Conservation (phyloP, 208 protist species). For the Crithidia thermophila region DNA sequence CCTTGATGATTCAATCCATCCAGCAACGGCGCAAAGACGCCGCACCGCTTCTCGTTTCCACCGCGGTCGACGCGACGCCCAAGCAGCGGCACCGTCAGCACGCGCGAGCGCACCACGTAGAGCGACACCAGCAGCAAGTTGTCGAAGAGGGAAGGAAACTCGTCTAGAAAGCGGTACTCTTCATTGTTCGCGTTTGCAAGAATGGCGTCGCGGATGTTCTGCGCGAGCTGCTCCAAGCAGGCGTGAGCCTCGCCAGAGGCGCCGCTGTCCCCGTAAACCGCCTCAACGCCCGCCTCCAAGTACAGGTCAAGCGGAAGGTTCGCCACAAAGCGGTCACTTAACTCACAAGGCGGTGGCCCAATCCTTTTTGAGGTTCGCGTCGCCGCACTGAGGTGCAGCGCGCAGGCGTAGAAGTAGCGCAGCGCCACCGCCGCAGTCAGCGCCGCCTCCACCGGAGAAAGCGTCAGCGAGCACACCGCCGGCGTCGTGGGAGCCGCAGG, state of each 20-base stretch:
- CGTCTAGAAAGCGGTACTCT: conserved; percentile 71
- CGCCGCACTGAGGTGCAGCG: conserved; percentile 19
- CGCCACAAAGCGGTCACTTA: conserved; percentile 55
- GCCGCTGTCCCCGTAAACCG: conserved; percentile 36
- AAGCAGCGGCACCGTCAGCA: conserved; percentile 58
- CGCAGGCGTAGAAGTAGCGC: conserved; percentile 69
- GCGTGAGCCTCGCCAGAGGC: conserved; percentile 43
- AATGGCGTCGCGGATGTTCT: conserved; percentile 70
- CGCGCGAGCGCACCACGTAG: conserved; percentile 73
- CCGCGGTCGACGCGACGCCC: not conserved
- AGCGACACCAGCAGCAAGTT: conserved; percentile 53
- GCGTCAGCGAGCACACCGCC: conserved; percentile 40
- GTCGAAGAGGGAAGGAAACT: conserved; percentile 51
- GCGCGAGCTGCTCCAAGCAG: conserved; percentile 71
- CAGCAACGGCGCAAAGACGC: conserved; percentile 67
- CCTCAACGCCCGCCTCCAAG: conserved; percentile 62
- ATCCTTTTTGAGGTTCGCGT: conserved; percentile 17
- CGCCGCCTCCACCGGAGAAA: conserved; percentile 80
- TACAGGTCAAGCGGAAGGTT: conserved; percentile 51
- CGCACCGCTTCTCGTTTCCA: not conserved
- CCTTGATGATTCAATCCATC: conserved; percentile 69
- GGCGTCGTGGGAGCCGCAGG: not conserved
- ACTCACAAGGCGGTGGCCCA: conserved; percentile 19
- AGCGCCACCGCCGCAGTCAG: conserved; percentile 56
- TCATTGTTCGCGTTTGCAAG: conserved; percentile 47